Base-by-base conservation (phyloP, 176 grass and related monocot genomes). In the Puccinellia tenuiflora region DNA sequence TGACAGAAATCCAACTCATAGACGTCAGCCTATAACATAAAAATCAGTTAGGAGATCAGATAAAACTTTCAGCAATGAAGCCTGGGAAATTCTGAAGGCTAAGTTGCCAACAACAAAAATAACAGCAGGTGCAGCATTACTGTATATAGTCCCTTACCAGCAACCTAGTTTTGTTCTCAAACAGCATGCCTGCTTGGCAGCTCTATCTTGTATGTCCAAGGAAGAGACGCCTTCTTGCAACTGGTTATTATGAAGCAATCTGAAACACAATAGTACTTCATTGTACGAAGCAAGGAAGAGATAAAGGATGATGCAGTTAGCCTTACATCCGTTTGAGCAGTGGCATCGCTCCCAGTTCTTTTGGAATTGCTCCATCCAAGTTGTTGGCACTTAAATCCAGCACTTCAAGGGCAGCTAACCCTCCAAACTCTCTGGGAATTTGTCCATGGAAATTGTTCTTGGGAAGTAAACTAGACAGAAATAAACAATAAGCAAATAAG, bases 341-440 rank as follows among this genome's bases (percentile, higher is more conserved):
- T 69, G 82, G 89, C 79, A 98, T 94, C 55, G 87, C 81, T 37
- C 42, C 63, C 68, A 98, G 61, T 87, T 92, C 91, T 83, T 83
- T 59, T 68, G 91, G 96, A 79, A 98, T 81, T 72, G 80, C 76
- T 53, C 89, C 92, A 91, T 74, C 80, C 81, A 98, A 79, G 52
- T 85, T 95, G 81, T 98, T 98, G 63, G 79, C 78, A 38, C 92
- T 90, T 87, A 98, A 85, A 84, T 98, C 91, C 54, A 98, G 85
- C 46, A 95, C 46, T 90, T 98, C 92, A 75, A 98, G 89, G 50
- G 84, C 79, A 80, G 68, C 85, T 79, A 98, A 56, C 21, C 60
- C 60, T 88, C 87, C 77, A 64, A 98, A 93, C 59, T 98, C 96
- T 83, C 81, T 91, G 31, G 96, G 96, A 52, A 98, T 95, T 67